These are phyloP conservation scores for Crucibulum laeve DNA, from an alignment of 768 basidiomycete genomes.

Conservation along the genomic window DNA sequence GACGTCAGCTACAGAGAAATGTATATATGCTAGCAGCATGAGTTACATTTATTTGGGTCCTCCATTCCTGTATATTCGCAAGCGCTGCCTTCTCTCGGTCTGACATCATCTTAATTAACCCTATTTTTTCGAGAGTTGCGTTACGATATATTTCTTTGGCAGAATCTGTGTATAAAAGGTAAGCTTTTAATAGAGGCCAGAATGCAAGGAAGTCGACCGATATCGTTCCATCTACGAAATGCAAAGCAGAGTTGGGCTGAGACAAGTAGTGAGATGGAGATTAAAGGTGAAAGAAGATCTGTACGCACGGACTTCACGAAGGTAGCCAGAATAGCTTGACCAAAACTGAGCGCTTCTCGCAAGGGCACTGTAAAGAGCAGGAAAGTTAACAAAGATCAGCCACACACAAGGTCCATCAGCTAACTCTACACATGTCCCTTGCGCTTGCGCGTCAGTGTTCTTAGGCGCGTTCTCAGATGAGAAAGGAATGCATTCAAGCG, in stretches of 20 bases:
- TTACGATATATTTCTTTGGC: conserved; percentile 69
- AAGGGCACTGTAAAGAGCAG: conserved; percentile 47
- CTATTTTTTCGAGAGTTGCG: conserved; percentile 52
- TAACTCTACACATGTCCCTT: conserved; percentile 35
- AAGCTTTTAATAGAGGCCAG: conserved; percentile 1
- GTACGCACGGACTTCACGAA: conserved; percentile 70
- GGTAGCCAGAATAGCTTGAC: conserved; percentile 83
- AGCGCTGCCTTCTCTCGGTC: conserved; percentile 36
- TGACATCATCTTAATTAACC: conserved; percentile 41
- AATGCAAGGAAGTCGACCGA: conserved; percentile 38
- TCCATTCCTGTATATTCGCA: conserved; percentile 23
- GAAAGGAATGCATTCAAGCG: conserved; percentile 57
- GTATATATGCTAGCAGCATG: too few relatives aligned
- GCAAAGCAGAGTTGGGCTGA: conserved; percentile 75
- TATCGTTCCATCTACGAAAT: conserved; percentile 70
- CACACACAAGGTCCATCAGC: conserved; percentile 1
- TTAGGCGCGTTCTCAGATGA: conserved; percentile 11
- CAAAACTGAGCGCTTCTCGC: conserved; percentile 78
- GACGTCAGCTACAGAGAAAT: too few relatives aligned
- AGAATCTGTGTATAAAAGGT: conserved; percentile 32
- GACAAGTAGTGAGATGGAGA: background rate
- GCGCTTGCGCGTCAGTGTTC: conserved; percentile 18
- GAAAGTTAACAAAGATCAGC: background rate
- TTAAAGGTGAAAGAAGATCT: conserved; percentile 8
- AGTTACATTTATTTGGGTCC: conserved; percentile 17